Percentiles rank a stretch among this genome's conserved stretches.
Evolutionary conservation across 2,329 filamentous ascomycete species (phyloP).

Genomic region (Nothophaeocryptopus gaeumannii): DNA sequence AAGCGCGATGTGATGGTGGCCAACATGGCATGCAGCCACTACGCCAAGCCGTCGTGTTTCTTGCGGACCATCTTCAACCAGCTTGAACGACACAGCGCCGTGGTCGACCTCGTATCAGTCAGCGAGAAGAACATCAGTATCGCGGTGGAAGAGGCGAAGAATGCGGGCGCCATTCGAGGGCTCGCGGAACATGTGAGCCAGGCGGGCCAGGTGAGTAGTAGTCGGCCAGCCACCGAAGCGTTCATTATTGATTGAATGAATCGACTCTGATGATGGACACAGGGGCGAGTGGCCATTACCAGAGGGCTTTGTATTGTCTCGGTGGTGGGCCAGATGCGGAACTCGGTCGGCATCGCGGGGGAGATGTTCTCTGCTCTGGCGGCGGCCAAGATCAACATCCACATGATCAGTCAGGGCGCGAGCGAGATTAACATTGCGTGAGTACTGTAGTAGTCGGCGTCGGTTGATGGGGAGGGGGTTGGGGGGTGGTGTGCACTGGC

Average conservation of each 20-base stretch:
- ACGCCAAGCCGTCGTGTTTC: neutral
- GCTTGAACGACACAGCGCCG: neutral
- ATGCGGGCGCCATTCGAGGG: neutral
- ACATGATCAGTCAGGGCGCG: neutral
- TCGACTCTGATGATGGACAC: neutral
- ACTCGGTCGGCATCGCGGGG: neutral
- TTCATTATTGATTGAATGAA: too few species aligned
- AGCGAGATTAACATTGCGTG: neutral
- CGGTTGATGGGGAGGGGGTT: too few species aligned
- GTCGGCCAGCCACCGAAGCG: too few species aligned
- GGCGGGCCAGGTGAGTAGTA: neutral
- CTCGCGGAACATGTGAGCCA: neutral
- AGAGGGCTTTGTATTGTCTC: neutral
- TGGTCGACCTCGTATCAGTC: neutral
- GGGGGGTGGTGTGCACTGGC: too few species aligned
- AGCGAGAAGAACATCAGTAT: conserved; percentile 1
- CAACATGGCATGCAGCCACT: neutral
- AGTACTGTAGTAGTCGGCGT: too few species aligned
- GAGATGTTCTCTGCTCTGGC: conserved; percentile 1
- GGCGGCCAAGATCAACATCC: neutral
- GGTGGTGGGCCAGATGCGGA: neutral
- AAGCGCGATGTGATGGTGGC: neutral
- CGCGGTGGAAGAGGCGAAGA: neutral
- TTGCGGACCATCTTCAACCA: neutral
- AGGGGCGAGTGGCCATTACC: neutral